Conservation (phyloP, 768 basidiomycete genomes). For the Trametes meyenii region DNA sequence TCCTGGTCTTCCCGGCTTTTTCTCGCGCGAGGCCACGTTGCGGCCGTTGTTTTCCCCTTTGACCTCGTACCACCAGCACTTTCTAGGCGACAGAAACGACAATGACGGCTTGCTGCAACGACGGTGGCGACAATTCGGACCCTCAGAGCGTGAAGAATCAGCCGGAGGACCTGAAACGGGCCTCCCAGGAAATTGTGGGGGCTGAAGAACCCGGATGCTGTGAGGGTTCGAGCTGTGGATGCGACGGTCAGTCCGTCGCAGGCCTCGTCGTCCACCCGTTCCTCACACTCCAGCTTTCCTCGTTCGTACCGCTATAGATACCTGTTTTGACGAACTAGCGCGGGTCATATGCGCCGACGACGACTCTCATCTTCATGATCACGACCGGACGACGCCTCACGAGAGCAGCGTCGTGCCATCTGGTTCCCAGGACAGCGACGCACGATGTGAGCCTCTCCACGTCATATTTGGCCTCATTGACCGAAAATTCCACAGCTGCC, state of each 20-base stretch:
- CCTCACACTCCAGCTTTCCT: background rate
- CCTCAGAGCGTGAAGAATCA: slow-evolving; percentile 11
- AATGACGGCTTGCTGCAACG: slow-evolving; percentile 15
- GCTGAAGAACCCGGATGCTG: slow-evolving; percentile 23
- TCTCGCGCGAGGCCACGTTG: background rate
- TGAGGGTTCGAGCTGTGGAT: slow-evolving; percentile 27
- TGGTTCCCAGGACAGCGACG: background rate
- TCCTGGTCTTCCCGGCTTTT: background rate
- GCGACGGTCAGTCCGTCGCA: slow-evolving; percentile 30
- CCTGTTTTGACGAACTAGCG: slow-evolving; percentile 31
- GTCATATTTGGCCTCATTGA: background rate
- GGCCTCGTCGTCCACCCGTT: background rate
- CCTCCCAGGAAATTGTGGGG: background rate
- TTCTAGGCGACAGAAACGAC: background rate
- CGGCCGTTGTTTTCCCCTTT: background rate
- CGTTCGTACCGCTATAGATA: slow-evolving; percentile 17
- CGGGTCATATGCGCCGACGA: slow-evolving; percentile 33
- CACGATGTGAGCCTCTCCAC: background rate
- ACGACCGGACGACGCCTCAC: background rate
- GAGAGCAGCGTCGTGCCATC: background rate
- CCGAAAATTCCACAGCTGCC: background rate
- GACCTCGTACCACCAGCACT: slow-evolving; percentile 2
- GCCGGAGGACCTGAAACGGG: background rate
- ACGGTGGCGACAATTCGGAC: slow-evolving; percentile 6
- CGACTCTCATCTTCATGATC: slow-evolving; percentile 28